These are phyloP conservation scores for Elongisporangium prolatum DNA, from an alignment of 352 stramenopile species.

Conservation along the genomic window DNA sequence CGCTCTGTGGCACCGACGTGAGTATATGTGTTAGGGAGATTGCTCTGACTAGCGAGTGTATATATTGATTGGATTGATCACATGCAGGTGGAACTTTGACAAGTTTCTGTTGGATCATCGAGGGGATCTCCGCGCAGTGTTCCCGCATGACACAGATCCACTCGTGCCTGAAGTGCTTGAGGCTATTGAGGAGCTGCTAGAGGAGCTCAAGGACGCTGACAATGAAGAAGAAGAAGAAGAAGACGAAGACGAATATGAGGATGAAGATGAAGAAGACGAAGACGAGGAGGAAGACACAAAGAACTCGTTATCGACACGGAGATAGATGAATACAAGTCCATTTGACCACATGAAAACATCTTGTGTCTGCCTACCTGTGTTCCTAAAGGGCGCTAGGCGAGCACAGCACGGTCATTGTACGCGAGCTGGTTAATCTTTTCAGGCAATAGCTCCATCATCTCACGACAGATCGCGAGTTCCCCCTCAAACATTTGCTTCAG, in stretches of 20 bases:
- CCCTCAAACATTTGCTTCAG: slow-evolving; percentile 37
- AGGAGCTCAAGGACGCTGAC: slow-evolving; percentile 27
- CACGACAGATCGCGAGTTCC: slow-evolving; percentile 50
- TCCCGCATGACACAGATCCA: slow-evolving; percentile 70
- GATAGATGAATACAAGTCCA: neutral
- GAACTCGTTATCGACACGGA: neutral
- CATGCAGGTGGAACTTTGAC: slow-evolving; percentile 70
- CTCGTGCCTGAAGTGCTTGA: slow-evolving; percentile 48
- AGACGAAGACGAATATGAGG: slow-evolving; percentile 7
- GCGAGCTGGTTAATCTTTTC: slow-evolving; percentile 80
- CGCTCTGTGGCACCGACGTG: slow-evolving; percentile 55
- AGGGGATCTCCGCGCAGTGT: slow-evolving; percentile 61
- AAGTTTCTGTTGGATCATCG: slow-evolving; percentile 70
- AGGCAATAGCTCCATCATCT: slow-evolving; percentile 61
- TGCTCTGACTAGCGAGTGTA: neutral
- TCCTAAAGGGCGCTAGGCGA: neutral
- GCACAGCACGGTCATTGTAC: slow-evolving; percentile 34
- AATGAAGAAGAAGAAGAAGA: slow-evolving; percentile 3
- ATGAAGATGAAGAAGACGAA: slow-evolving; percentile 14
- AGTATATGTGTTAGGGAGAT: neutral
- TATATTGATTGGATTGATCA: neutral
- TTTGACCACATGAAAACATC: neutral
- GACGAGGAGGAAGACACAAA: slow-evolving; percentile 7
- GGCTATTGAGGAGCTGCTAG: slow-evolving; percentile 60
- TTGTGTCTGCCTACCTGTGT: neutral